These are phyloP conservation scores for Ceratocystis huliohia DNA, from an alignment of 2,329 filamentous ascomycete species.

Conservation along the genomic window DNA sequence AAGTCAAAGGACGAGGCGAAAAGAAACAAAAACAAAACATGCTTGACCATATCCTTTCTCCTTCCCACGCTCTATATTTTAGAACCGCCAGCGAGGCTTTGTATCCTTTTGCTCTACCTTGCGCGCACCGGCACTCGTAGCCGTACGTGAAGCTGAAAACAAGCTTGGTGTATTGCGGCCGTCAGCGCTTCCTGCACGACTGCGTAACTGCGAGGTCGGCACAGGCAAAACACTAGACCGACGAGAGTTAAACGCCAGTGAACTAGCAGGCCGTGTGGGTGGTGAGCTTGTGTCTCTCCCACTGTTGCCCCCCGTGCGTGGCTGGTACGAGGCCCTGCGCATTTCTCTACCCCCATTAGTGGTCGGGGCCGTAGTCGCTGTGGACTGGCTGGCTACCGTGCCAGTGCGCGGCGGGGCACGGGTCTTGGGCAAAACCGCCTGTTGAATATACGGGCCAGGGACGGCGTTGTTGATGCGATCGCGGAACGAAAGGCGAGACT, in stretches of 20 bases:
- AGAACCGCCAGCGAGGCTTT: conserved; percentile 41
- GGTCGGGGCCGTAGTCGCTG: neutral
- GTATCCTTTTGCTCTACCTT: conserved; percentile 28
- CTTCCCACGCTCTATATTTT: neutral
- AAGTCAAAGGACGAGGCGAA: neutral
- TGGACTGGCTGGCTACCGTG: neutral
- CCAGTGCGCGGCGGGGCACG: conserved; percentile 34
- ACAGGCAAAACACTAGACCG: conserved; percentile 44
- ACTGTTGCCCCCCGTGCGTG: conserved; percentile 26
- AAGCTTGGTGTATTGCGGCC: conserved; percentile 40
- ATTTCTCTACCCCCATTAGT: conserved; percentile 25
- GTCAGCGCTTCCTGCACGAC: conserved; percentile 23
- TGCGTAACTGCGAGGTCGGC: conserved; percentile 28
- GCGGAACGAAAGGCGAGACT: conserved; percentile 40
- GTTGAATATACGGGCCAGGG: conserved; percentile 38
- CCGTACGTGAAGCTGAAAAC: conserved; percentile 34
- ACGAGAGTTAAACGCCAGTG: conserved; percentile 36
- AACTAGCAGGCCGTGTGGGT: conserved; percentile 41
- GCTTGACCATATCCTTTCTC: neutral
- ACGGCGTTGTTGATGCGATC: conserved; percentile 37
- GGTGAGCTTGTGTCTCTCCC: conserved; percentile 7
- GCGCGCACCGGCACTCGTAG: conserved; percentile 31
- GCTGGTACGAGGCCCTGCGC: conserved; percentile 43
- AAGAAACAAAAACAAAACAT: conserved; percentile 1
- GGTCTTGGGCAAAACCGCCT: conserved; percentile 34